phyloP scores from a whole-genome alignment of 148 eudicot genomes.

The Diospyros kaki region DNA sequence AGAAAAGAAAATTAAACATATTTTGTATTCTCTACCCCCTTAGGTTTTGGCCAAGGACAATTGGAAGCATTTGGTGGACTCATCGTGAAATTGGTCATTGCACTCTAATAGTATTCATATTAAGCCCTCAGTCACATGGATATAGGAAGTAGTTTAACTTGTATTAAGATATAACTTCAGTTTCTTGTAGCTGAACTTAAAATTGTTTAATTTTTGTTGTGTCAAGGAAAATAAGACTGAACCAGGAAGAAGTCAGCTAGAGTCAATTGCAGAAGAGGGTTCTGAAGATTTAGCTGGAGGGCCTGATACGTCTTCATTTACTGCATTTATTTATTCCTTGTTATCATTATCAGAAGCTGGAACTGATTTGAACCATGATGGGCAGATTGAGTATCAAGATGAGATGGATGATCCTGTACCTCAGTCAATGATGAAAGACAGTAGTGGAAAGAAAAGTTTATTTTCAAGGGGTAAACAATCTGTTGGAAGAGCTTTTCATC shows the following conservation, averaged over 20 bases:
- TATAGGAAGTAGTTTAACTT: not conserved
- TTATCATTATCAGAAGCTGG: conserved; percentile 43
- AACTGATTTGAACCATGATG: conserved; percentile 21
- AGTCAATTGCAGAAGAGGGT: conserved; percentile 45
- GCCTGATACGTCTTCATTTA: conserved; percentile 94
- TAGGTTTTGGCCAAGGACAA: not conserved
- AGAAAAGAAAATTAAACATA: too few species aligned
- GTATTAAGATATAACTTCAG: not conserved
- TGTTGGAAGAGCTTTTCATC: conserved; percentile 58
- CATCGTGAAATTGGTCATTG: not conserved
- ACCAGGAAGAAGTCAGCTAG: conserved; percentile 30
- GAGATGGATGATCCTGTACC: conserved; percentile 27
- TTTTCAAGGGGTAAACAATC: conserved; percentile 74
- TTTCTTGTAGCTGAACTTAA: conserved; percentile 1
- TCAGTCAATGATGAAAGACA: conserved; percentile 36
- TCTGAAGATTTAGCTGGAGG: conserved; percentile 44
- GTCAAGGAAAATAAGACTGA: conserved; percentile 43
- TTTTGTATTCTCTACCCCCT: too few species aligned
- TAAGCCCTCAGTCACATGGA: not conserved
- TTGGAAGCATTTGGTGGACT: not conserved
- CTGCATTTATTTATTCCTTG: conserved; percentile 75
- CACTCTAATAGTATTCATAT: not conserved
- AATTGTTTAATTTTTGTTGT: conserved; percentile 7
- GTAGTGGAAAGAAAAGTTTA: conserved; percentile 60
- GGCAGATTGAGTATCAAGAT: conserved; percentile 23